phyloP scores from a whole-genome alignment of 257 asterid species.

The Scutellaria barbata region DNA sequence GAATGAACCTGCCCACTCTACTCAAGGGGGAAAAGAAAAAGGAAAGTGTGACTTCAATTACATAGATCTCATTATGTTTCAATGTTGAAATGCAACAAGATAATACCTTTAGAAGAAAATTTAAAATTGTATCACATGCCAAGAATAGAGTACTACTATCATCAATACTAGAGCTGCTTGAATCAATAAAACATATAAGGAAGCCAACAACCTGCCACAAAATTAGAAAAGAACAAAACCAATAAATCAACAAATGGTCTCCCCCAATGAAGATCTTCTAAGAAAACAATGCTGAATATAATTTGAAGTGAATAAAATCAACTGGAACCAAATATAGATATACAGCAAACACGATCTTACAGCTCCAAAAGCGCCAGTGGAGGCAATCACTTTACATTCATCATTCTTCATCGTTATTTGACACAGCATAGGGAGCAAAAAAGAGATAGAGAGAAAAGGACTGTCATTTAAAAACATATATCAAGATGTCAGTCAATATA shows the following conservation, averaged over 20 bases:
- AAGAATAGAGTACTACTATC: conserved; percentile 56
- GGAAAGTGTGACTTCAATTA: conserved; percentile 8
- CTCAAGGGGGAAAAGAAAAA: conserved; percentile 25
- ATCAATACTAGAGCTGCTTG: conserved; percentile 46
- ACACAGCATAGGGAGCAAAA: conserved; percentile 90
- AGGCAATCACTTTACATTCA: conserved; percentile 67
- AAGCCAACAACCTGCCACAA: conserved; percentile 64
- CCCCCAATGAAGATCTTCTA: not conserved
- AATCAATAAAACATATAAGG: conserved; percentile 55
- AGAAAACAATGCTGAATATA: not conserved
- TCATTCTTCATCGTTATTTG: conserved; percentile 74
- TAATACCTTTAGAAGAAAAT: conserved; percentile 66
- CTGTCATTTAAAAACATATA: conserved; percentile 46
- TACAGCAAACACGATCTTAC: conserved; percentile 46
- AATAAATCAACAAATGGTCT: not conserved
- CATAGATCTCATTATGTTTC: conserved; percentile 24
- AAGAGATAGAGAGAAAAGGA: conserved; percentile 64
- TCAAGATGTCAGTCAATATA: conserved; percentile 31
- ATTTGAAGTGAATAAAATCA: conserved; percentile 13
- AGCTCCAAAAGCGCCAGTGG: conserved; percentile 63
- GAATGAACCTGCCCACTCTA: conserved; percentile 51
- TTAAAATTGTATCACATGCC: conserved; percentile 88
- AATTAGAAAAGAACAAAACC: conserved; percentile 4
- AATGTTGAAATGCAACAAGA: conserved; percentile 13
- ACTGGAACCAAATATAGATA: conserved; percentile 19